Base-by-base conservation (phyloP, 805 yeast genomes). In the Kurtzmaniella cleridarum region DNA sequence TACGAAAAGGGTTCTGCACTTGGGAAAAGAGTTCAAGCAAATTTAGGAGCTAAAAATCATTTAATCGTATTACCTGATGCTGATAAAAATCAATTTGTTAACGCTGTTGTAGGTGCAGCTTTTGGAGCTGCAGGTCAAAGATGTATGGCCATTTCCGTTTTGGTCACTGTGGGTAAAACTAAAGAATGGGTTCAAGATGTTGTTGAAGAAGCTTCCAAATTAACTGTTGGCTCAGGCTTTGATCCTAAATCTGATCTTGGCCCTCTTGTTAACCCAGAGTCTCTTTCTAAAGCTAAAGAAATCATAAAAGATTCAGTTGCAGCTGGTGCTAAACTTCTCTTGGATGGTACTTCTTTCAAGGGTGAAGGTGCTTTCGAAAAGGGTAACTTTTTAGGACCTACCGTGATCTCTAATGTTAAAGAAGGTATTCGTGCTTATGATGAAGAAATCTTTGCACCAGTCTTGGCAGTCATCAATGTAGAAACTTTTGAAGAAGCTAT, bases 91-190 rank as follows among this genome's bases (percentile, higher is more conserved):
- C 77, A 76, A 45, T 75, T 84, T 35, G 64, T 83, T 49, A 79
- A 77, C 54, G 81, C 84, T 40, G 64, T 83, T 35, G 79, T 71
- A 42, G 84, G 87, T 36, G 88, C 90, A 39, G 85, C 88, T 17
- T 83, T 83, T 59, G 88, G 90, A 26, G 89, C 90, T 37, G 89
- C 90, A 14, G 91, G 90, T 45, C 91, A 83, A 70, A 77, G 89
- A 56, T 83, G 91, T 64, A 79, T 83, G 84, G 85, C 87, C 9
- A 78, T 84, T 38, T 79, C 84, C 16, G 84, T 80, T 27, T 67
- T 84, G 45, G 84, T 83, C 36, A 75, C 86, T 14, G 88, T 84
- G 17, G 89, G 89, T 30, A 68, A 72, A 44, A 69, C 84, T 44
- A 71, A 71, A 54, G 73, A 72, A 45, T 81, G 87, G 85, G 62